Percentiles rank a stretch among this genome's conserved stretches.
Conservation (phyloP, 257 asterid genomes). For the Perilla frutescens region DNA sequence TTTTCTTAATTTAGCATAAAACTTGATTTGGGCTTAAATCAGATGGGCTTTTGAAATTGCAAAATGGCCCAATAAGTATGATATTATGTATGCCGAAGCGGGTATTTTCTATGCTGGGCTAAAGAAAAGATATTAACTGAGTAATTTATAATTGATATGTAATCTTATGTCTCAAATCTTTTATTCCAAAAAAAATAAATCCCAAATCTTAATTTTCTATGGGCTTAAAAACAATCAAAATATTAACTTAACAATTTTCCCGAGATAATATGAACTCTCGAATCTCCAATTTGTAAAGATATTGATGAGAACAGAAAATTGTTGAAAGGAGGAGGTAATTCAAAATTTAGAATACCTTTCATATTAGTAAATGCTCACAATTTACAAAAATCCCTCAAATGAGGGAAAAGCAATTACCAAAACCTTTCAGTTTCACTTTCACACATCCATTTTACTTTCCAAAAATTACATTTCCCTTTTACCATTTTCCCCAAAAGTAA, state of each 20-base stretch:
- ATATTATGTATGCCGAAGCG: not conserved
- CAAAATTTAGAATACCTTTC: not conserved
- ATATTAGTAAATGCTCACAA: not conserved
- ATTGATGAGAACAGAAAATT: too few species aligned
- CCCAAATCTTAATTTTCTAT: too few species aligned
- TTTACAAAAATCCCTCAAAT: constrained; percentile 14
- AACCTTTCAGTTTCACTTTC: not conserved
- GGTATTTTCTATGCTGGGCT: not conserved
- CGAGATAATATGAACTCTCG: too few species aligned
- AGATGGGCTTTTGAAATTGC: not conserved
- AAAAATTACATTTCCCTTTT: not conserved
- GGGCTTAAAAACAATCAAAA: too few species aligned
- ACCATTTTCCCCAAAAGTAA: not conserved
- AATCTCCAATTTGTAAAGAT: too few species aligned
- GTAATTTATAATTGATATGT: too few species aligned
- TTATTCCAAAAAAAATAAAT: too few species aligned
- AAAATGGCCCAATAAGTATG: not conserved
- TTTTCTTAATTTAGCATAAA: too few species aligned
- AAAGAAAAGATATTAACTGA: too few species aligned
- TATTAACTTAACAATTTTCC: too few species aligned
- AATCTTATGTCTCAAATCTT: too few species aligned
- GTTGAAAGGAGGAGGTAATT: too few species aligned
- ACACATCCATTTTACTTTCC: not conserved
- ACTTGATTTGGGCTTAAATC: not conserved
- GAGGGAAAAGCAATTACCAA: not conserved